Evolutionary conservation across 495 filamentous ascomycete genomes (phyloP).

Genomic region (Penicillium soppii): DNA sequence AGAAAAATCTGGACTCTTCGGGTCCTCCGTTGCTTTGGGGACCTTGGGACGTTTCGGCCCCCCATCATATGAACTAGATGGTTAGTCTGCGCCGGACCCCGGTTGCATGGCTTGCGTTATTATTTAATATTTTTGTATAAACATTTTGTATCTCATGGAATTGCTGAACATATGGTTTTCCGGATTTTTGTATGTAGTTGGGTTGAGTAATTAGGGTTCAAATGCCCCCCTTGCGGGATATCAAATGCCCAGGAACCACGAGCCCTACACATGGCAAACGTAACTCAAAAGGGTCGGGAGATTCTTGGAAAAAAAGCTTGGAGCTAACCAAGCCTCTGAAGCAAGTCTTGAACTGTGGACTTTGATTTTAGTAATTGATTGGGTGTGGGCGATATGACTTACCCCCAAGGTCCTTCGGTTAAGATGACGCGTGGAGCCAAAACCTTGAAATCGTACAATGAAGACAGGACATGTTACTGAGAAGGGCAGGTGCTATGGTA

Average conservation of each 20-base stretch:
- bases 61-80: conserved; percentile 1
- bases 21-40: conserved; percentile 17
- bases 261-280: background rate
- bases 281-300: background rate
- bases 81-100: background rate
- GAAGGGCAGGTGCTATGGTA: background rate
- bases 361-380: conserved; percentile 11
- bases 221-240: background rate
- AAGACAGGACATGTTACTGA: background rate
- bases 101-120: background rate
- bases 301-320: conserved; percentile 10
- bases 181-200: background rate
- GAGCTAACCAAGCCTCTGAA: background rate
- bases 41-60: conserved; percentile 25
- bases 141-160: too few relatives aligned
- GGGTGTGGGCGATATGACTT: conserved; percentile 10
- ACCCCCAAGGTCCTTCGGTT: conserved; percentile 27
- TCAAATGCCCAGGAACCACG: background rate
- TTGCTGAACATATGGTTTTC: too few relatives aligned
- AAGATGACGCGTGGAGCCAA: conserved; percentile 14
- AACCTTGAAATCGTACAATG: background rate
- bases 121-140: background rate
- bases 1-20: conserved; percentile 8
- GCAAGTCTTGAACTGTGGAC: conserved; percentile 7
- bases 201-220: background rate